Evolutionary conservation across 2,329 filamentous ascomycete species (phyloP).

Genomic region (Calonectria naviculata): DNA sequence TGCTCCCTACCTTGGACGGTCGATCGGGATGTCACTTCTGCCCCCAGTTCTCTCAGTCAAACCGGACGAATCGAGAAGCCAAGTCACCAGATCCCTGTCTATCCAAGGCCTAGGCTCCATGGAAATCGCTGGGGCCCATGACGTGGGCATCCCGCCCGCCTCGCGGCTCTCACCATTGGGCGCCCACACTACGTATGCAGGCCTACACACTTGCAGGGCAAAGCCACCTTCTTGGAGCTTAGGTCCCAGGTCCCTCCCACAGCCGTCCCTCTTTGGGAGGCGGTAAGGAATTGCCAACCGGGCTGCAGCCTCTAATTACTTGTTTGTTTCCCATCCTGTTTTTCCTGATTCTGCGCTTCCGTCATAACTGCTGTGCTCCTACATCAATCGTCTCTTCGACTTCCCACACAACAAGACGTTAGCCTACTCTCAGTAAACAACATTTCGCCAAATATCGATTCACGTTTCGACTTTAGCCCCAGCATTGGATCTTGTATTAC

Average conservation of each 20-base stretch:
- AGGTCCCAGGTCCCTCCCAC: not conserved
- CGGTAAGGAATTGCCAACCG: constrained; percentile 35
- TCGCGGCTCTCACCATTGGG: constrained; percentile 34
- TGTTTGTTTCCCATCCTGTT: constrained; percentile 26
- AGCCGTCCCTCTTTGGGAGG: constrained; percentile 32
- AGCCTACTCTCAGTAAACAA: not conserved
- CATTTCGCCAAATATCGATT: not conserved
- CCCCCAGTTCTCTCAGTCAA: not conserved
- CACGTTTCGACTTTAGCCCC: not conserved
- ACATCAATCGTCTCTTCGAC: constrained; percentile 4
- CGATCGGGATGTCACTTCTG: not conserved
- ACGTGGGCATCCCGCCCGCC: constrained; percentile 39
- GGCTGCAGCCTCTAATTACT: constrained; percentile 5
- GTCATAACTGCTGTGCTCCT: constrained; percentile 26
- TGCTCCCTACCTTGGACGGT: not conserved
- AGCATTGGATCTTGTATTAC: constrained; percentile 12
- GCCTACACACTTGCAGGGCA: constrained; percentile 33
- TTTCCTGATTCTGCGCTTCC: constrained; percentile 19
- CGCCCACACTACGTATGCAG: constrained; percentile 26
- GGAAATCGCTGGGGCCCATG: constrained; percentile 28
- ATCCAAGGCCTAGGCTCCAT: constrained; percentile 3
- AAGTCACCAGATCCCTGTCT: constrained; percentile 7
- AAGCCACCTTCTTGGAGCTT: constrained; percentile 31
- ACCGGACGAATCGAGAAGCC: constrained; percentile 1
- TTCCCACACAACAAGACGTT: not conserved